phyloP scores from a whole-genome alignment of 2,329 filamentous ascomycete species.

The Phoma sp. region DNA sequence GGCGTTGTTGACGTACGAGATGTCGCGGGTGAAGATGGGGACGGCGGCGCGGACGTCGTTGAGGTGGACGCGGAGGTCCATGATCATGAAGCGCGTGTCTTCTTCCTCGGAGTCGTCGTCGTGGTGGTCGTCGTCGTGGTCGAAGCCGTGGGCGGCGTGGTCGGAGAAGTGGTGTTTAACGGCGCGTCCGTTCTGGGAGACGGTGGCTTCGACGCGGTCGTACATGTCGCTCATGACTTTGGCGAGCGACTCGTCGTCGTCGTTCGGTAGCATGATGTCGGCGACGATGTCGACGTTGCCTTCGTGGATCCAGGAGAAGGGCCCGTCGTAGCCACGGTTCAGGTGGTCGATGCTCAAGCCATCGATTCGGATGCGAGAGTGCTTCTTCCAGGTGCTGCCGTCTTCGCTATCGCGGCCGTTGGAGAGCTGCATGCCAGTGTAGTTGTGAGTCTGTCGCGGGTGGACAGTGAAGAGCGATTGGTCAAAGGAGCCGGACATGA shows the following conservation, averaged over 20 bases:
- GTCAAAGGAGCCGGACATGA: conserved; percentile 95
- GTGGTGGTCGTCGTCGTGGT: conserved; percentile 30
- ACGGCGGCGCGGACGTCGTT: conserved; percentile 94
- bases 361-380: conserved; percentile 90
- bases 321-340: conserved; percentile 89
- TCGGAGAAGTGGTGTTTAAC: conserved; percentile 46
- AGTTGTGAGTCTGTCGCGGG: conserved; percentile 85
- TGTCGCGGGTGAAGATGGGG: conserved; percentile 87
- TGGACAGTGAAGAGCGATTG: conserved; percentile 97
- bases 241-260: conserved; percentile 84
- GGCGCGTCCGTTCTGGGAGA: conserved; percentile 75
- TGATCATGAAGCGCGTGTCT: conserved; percentile 82
- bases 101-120: conserved; percentile 49
- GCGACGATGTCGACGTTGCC: conserved; percentile 96
- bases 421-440: conserved; percentile 69
- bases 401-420: conserved; percentile 66
- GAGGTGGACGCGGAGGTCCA: conserved; percentile 93
- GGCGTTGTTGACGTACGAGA: conserved; percentile 96
- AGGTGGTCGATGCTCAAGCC: conserved; percentile 94
- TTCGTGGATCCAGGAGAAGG: conserved; percentile 97
- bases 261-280: conserved; percentile 91
- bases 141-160: conserved; percentile 42
- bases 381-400: conserved; percentile 88
- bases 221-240: conserved; percentile 98
- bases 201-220: conserved; percentile 91